These are phyloP conservation scores for Neurospora sp. DNA, from an alignment of 495 filamentous ascomycete genomes.

Conservation along the genomic window DNA sequence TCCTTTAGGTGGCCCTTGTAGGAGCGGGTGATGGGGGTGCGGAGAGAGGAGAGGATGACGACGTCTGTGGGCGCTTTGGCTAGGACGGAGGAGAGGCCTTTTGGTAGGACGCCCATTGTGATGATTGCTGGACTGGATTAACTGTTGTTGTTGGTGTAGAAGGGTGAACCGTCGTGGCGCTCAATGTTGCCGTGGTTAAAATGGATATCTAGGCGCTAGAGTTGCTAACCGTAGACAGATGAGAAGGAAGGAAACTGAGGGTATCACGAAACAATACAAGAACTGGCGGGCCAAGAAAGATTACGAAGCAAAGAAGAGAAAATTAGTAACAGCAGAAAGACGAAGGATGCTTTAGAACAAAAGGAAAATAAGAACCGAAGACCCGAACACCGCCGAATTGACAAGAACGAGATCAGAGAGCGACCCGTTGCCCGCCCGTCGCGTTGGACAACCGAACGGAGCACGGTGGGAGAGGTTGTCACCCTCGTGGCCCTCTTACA, in stretches of 20 bases:
- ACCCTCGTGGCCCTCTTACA: background rate
- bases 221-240: background rate
- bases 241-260: background rate
- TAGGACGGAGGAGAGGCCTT: conserved; percentile 65
- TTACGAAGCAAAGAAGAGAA: background rate
- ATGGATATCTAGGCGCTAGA: background rate
- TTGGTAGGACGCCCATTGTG: conserved; percentile 27
- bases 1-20: conserved; percentile 78
- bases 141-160: background rate
- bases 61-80: conserved; percentile 71
- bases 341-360: background rate
- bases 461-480: background rate
- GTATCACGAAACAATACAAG: background rate
- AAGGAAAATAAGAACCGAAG: background rate
- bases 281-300: background rate
- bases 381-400: background rate
- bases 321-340: background rate
- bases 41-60: conserved; percentile 80
- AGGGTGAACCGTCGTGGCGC: no score
- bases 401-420: background rate
- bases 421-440: background rate
- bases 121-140: background rate
- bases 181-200: no score
- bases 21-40: conserved; percentile 74
- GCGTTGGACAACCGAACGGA: background rate